A percentile compares a stretch with the other conserved stretches of the same genome.
These are phyloP conservation scores for Solanum neorickii DNA, from an alignment of 257 asterid genomes.

Conservation along the genomic window DNA sequence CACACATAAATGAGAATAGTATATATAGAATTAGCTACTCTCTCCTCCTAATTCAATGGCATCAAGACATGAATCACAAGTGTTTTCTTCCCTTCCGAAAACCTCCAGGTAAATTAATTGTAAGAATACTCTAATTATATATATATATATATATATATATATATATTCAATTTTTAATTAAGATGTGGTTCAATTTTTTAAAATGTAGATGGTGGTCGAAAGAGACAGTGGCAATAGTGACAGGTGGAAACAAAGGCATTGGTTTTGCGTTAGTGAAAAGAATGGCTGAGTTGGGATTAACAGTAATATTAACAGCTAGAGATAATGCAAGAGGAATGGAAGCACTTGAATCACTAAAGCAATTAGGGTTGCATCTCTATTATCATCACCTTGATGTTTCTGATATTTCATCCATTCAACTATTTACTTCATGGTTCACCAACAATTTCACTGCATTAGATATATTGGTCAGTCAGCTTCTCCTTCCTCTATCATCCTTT, in stretches of 20 bases:
- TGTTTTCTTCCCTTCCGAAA: constrained; percentile 6
- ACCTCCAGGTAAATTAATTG: constrained; percentile 18
- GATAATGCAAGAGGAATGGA: constrained; percentile 33
- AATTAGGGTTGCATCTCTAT: constrained; percentile 30
- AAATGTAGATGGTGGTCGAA: constrained; percentile 68
- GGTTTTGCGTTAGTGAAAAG: constrained; percentile 49
- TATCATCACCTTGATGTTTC: constrained; percentile 58
- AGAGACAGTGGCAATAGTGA: constrained; percentile 64
- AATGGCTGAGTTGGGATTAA: constrained; percentile 56
- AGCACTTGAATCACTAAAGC: constrained; percentile 32
- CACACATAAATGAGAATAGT: neutral
- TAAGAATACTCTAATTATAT: neutral
- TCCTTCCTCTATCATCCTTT: neutral
- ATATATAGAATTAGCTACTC: neutral
- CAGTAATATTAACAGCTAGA: constrained; percentile 70
- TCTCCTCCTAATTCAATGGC: neutral
- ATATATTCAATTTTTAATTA: too few relatives aligned
- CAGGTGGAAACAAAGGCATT: constrained; percentile 75
- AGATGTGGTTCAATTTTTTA: neutral
- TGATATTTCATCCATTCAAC: constrained; percentile 29
- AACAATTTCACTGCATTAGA: constrained; percentile 41
- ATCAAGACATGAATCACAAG: constrained; percentile 7
- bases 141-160: too few relatives aligned
- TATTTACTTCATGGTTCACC: constrained; percentile 44
- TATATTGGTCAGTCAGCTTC: constrained; percentile 36